A percentile compares a stretch with the other conserved stretches of the same genome.
Evolutionary conservation across 495 filamentous ascomycete species (phyloP).

Genomic region (Talaromyces stipitatus): DNA sequence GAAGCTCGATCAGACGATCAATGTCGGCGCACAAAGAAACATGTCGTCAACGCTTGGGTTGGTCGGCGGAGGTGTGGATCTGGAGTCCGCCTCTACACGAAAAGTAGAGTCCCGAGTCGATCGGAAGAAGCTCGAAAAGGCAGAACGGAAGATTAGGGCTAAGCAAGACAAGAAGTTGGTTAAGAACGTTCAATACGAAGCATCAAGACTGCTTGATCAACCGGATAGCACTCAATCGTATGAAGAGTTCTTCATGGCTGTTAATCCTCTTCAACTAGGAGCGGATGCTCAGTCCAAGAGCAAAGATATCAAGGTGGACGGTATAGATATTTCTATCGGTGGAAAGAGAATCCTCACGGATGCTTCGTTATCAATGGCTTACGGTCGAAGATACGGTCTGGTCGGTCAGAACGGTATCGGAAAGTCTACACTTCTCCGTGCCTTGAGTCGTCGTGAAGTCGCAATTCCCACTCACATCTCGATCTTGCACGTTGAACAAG

Average conservation of each 20-base stretch:
- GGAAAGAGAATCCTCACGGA: constrained; percentile 85
- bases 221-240: constrained; percentile 84
- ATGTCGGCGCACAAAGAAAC: constrained; percentile 87
- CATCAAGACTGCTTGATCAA: constrained; percentile 80
- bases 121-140: constrained; percentile 98
- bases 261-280: constrained; percentile 91
- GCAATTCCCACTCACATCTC: constrained; percentile 94
- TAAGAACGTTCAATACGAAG: constrained; percentile 97
- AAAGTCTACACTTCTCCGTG: constrained; percentile 90
- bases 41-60: constrained; percentile 93
- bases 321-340: constrained; percentile 87
- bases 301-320: constrained; percentile 98
- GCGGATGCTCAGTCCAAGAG: constrained; percentile 71
- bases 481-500: constrained; percentile 98
- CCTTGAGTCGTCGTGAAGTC: constrained; percentile 87
- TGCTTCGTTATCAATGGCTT: constrained; percentile 81
- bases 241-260: constrained; percentile 99
- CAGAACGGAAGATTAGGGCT: constrained; percentile 92
- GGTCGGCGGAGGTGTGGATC: constrained; percentile 73
- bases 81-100: constrained; percentile 83
- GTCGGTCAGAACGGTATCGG: constrained; percentile 99
- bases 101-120: constrained; percentile 98
- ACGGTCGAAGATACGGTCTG: constrained; percentile 90
- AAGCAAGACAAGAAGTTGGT: constrained; percentile 98
- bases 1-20: constrained; percentile 89